phyloP scores from a whole-genome alignment of 139 green algal species.

The Tetradesmus lagerheimii region DNA sequence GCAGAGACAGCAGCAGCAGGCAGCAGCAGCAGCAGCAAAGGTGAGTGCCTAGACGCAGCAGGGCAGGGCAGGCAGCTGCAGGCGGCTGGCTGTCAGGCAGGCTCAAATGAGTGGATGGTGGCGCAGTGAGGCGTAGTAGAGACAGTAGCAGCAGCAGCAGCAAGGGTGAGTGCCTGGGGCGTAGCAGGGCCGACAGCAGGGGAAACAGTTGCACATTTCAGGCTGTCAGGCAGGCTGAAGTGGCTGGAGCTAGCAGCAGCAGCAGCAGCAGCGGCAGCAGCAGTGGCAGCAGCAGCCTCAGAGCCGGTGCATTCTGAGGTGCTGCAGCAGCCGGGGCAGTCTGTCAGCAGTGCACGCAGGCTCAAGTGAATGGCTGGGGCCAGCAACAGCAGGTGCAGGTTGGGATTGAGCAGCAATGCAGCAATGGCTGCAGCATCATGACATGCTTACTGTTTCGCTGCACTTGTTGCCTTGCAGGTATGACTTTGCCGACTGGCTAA shows the following conservation, averaged over 20 bases:
- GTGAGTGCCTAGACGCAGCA: too few relatives aligned
- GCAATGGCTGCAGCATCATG: background rate
- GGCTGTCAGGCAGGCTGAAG: conserved; percentile 76
- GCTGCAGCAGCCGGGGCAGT: background rate
- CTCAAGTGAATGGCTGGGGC: too few relatives aligned
- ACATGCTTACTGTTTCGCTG: background rate
- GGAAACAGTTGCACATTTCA: conserved; percentile 70
- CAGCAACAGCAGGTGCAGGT: too few relatives aligned
- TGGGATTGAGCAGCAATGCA: too few relatives aligned
- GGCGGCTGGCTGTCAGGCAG: background rate
- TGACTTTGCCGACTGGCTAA: conserved; percentile 83
- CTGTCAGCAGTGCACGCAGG: too few relatives aligned
- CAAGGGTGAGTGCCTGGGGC: too few relatives aligned
- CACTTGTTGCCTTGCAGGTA: conserved; percentile 67
- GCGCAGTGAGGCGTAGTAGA: background rate
- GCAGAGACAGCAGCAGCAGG: background rate
- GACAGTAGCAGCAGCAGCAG: background rate
- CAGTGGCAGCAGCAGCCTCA: background rate
- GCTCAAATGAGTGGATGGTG: background rate
- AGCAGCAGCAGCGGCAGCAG: background rate
- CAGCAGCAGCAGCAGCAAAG: background rate
- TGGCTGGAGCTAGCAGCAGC: background rate
- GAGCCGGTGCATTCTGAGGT: too few relatives aligned
- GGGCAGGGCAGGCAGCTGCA: too few relatives aligned
- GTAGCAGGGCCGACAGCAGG: background rate